These are phyloP conservation scores for Cinnamomum chago DNA, from an alignment of 164 flowering plant species.

Conservation along the genomic window DNA sequence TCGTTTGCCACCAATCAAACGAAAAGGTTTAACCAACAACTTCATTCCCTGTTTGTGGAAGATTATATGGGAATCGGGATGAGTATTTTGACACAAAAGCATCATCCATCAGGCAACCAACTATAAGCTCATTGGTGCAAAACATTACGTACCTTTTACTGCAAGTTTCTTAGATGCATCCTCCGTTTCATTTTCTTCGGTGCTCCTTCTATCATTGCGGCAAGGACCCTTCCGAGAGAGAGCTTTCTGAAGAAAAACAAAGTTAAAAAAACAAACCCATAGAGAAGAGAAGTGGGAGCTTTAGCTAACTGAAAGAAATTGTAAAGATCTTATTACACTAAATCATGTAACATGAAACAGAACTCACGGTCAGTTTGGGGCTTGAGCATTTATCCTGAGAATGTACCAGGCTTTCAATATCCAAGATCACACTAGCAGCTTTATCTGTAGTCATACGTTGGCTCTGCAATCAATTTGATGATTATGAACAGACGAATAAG, in stretches of 20 bases:
- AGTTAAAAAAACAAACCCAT: too few species aligned
- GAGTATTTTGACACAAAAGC: too few species aligned
- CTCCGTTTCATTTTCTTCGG: constrained; percentile 29
- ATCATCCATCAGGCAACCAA: too few species aligned
- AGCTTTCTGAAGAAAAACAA: constrained; percentile 15
- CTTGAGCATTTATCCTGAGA: constrained; percentile 21
- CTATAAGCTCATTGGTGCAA: too few species aligned
- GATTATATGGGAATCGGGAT: too few species aligned
- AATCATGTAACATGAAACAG: not conserved
- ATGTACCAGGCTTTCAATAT: constrained; percentile 29
- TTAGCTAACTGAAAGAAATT: not conserved
- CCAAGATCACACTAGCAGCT: constrained; percentile 25
- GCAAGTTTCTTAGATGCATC: constrained; percentile 22
- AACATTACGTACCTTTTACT: constrained; percentile 18
- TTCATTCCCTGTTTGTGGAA: too few species aligned
- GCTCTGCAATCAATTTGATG: constrained; percentile 15
- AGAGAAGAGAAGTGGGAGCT: not conserved
- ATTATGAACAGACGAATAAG: not conserved
- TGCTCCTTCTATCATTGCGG: constrained; percentile 22
- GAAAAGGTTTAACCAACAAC: too few species aligned
- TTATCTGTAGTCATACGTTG: constrained; percentile 15
- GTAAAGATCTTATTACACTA: not conserved
- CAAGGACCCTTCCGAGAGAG: constrained; percentile 32
- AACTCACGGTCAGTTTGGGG: constrained; percentile 27
- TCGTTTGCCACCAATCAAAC: too few species aligned